Base-by-base conservation (phyloP, 495 filamentous ascomycete genomes). In the Talaromyces adpressus region DNA sequence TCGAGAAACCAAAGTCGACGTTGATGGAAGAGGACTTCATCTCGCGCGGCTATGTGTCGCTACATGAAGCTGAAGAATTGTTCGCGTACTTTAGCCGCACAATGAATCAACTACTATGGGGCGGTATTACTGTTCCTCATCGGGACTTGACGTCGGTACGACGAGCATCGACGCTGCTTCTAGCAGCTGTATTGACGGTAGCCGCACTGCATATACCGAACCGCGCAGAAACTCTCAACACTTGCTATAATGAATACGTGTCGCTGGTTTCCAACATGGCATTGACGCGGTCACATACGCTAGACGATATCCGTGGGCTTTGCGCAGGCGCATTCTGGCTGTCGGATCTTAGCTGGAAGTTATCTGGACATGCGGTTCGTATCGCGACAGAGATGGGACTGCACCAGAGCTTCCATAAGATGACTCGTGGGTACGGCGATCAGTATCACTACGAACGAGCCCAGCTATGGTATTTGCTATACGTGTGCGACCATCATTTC, bases 401-500 rank as follows among this genome's bases (percentile, higher is more conserved):
- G 14, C 81, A 82, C 62, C 78, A 77, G 57, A 82, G 80, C 64
- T 80, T 80, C 59, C 76, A 79, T 29, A 78, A 78, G 59, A 71
- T 82, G 67, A 76, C 78, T 14, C 72, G 74, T 6, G 73, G 78
- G 25, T 68, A 74, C 58, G 68, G 57, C 34, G 81, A 84, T 64
- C 82, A 85, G 63, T 81, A 84, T 60, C 72, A 78, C 61, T 81
- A 84, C 61, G 73, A 78, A 63, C 71, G 76, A 22, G 78, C 77
- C 6, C 78, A 81, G 61, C 69, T 81, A 14, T 79, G 78, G 79
- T 84, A 83, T 63, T 57, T 83, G 47, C 73, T 84, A 0, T 84
- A 83, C 65, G 79, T 84, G 16, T 84, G 82, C 64, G 82, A 84
- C 63, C 82, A 85, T 62, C 82, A 85, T 64, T 82, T 82, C 23